Base-by-base conservation (phyloP, 495 filamentous ascomycete genomes). In the Thozetella sp. region DNA sequence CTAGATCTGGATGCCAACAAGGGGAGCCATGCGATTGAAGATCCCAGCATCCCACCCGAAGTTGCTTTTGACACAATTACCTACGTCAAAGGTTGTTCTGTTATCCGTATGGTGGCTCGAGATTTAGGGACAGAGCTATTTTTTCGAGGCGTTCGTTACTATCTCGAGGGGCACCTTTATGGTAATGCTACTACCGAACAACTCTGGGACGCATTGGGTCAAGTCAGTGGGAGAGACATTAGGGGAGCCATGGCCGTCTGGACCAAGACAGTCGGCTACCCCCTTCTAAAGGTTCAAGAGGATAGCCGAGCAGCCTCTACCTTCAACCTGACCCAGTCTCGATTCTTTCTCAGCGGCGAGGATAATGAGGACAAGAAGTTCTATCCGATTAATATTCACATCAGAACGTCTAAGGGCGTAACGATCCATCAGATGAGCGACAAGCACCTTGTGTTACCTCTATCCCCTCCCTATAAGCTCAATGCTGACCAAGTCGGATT, bases 41-140 rank as follows among this genome's bases (percentile, higher is more conserved):
- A 48, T 19, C 43, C 43, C 43, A 48, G 20, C 43, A 74, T 2
- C 64, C 55, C 24, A 64, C 68, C 1, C 78, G 76, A n/a, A 76
- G 75, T 43, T 79, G 84, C 63, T 3, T 67, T 64, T 26, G 64
- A 67, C 50, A 17, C 27, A 2, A 62, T 65, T 19, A 34, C 58
- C 15, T 67, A 67, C 58, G 20, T 22, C 20, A 67, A 67, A 37
- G 64, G 62, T 0, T 57, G 23, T 24, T 19, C 37, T 11, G 26
- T 67, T n/a, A 19, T 67, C 2, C 25, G 58, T n/a, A 65, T 65
- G 64, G 34, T 67, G 20, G 17, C 50, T 4, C 24, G 30, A 22
- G 15, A 58, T 22, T 25, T 67, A 3, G 58, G 57, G 15, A 59
- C 54, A 4, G 54, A 61, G 15, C 25, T 58, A 1, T 67, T 67